These are phyloP conservation scores for Glycyrrhiza uralensis DNA, from an alignment of 306 rosid genomes.

Conservation along the genomic window DNA sequence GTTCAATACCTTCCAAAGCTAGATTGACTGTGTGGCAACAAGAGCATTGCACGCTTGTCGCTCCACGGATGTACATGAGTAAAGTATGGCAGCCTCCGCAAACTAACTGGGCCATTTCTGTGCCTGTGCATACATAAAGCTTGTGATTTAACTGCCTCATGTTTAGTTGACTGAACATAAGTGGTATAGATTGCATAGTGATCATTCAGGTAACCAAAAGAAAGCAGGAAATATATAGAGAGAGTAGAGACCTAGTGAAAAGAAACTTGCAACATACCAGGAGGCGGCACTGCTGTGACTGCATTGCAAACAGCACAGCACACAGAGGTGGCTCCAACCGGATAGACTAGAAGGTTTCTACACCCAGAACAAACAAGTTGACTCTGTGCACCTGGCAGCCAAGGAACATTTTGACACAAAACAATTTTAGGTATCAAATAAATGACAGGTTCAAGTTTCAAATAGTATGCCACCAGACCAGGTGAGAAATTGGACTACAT, in stretches of 20 bases:
- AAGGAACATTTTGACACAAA: constrained; percentile 16
- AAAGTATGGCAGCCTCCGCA: constrained; percentile 98
- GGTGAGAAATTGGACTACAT: background rate
- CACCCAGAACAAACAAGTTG: constrained; percentile 99
- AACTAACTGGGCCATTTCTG: constrained; percentile 99
- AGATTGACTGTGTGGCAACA: constrained; percentile 98
- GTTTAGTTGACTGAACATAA: background rate
- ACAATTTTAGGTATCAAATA: constrained; percentile 12
- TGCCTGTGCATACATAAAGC: constrained; percentile 48
- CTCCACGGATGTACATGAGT: constrained; percentile 96
- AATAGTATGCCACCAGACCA: constrained; percentile 5
- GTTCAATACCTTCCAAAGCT: constrained; percentile 82
- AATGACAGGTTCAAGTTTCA: background rate
- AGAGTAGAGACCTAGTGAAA: background rate
- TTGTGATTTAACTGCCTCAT: constrained; percentile 9
- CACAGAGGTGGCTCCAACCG: constrained; percentile 93
- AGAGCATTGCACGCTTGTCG: constrained; percentile 95
- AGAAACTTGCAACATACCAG: constrained; percentile 51
- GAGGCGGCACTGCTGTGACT: constrained; percentile 94
- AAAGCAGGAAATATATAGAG: background rate
- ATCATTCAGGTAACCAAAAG: background rate
- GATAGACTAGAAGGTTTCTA: constrained; percentile 82
- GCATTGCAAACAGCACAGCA: constrained; percentile 99
- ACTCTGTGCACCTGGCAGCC: constrained; percentile 70
- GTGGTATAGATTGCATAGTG: background rate